These are phyloP conservation scores for Acer campestre DNA, from an alignment of 345 rosid species.

Conservation along the genomic window DNA sequence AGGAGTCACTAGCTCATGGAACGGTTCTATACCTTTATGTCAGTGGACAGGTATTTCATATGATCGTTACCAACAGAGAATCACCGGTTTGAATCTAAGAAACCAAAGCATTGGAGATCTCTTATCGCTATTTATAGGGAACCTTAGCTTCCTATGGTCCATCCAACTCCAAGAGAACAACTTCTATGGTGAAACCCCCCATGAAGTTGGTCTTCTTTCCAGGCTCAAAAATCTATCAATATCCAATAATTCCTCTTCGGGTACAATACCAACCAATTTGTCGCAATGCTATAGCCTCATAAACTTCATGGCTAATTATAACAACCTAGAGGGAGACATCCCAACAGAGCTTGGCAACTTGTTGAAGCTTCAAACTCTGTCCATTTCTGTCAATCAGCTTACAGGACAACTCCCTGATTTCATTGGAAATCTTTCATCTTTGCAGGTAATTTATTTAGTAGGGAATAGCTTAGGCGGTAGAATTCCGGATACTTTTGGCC, in stretches of 20 bases:
- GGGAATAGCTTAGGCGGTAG: constrained; percentile 18
- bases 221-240: constrained; percentile 7
- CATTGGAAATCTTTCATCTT: constrained; percentile 18
- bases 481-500: constrained; percentile 16
- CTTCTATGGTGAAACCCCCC: constrained; percentile 14
- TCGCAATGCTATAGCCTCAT: constrained; percentile 10
- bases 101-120: neutral
- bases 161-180: neutral
- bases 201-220: constrained; percentile 2
- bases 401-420: constrained; percentile 13
- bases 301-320: neutral
- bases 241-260: neutral
- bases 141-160: neutral
- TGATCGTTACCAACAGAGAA: neutral
- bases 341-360: neutral
- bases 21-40: neutral
- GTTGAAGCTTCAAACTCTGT: neutral
- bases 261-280: neutral
- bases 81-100: neutral
- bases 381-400: too few species aligned
- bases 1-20: neutral
- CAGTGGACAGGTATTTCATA: neutral
- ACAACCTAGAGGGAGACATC: constrained; percentile 5
- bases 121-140: neutral
- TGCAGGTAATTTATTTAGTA: neutral